These are phyloP conservation scores for Komagataea norvegica DNA, from an alignment of 1,139 yeast species.

Conservation along the genomic window DNA sequence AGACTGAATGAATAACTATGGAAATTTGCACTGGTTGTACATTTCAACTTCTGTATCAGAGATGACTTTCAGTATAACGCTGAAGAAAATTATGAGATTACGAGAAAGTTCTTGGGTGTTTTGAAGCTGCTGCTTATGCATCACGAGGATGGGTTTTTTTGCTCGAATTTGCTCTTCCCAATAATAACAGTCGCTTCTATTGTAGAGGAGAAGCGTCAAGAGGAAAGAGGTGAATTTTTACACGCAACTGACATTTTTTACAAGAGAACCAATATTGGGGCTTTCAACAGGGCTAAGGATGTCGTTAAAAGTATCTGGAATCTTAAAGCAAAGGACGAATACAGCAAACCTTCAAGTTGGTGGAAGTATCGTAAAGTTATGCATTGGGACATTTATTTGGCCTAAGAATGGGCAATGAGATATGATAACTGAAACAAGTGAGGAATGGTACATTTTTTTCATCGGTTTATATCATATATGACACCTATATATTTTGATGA, in stretches of 20 bases:
- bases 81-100: not conserved
- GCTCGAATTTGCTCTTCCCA: conserved; percentile 12
- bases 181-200: not conserved
- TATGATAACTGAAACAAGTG: no score
- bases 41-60: conserved; percentile 5
- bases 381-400: conserved; percentile 10
- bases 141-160: conserved; percentile 9
- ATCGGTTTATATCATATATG: no score
- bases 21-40: conserved; percentile 9
- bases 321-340: not conserved
- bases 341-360: conserved; percentile 7
- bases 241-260: conserved; percentile 3
- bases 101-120: not conserved
- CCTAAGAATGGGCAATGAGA: no score
- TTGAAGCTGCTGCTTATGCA: not conserved
- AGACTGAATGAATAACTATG: conserved; percentile 7
- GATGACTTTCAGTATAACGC: not conserved
- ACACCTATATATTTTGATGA: no score
- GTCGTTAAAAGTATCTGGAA: conserved; percentile 10
- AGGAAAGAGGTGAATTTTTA: not conserved
- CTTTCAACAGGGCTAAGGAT: conserved; percentile 2
- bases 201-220: not conserved
- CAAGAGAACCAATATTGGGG: conserved; percentile 10
- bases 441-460: no score
- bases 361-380: conserved; percentile 5